phyloP scores from a whole-genome alignment of 495 filamentous ascomycete species.

The Bryoglossum gracile region DNA sequence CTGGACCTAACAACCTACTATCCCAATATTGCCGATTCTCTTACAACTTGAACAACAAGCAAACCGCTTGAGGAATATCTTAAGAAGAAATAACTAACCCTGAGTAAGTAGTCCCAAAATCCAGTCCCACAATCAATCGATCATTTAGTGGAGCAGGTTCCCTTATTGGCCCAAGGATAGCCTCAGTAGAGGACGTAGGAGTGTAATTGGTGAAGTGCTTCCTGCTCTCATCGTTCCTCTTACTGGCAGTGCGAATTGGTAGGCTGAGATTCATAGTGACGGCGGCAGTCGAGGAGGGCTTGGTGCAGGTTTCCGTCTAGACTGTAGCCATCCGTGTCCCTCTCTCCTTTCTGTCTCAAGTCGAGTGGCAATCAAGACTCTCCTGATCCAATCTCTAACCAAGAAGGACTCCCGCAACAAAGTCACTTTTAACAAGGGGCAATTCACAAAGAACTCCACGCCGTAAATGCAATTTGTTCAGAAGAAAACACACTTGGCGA shows the following conservation, averaged over 20 bases:
- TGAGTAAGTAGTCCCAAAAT: slow-evolving; percentile 66
- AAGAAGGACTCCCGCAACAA: too few species aligned
- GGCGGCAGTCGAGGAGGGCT: neutral
- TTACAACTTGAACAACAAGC: neutral
- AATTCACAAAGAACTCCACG: too few species aligned
- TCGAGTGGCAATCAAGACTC: too few species aligned
- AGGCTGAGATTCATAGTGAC: slow-evolving; percentile 42
- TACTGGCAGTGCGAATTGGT: slow-evolving; percentile 35
- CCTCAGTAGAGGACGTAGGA: slow-evolving; percentile 43
- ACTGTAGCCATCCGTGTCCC: slow-evolving; percentile 12
- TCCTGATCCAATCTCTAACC: too few species aligned
- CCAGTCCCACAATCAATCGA: slow-evolving; percentile 56
- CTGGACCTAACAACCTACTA: too few species aligned
- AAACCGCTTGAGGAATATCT: too few species aligned
- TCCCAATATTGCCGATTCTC: neutral
- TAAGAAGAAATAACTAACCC: slow-evolving; percentile 49
- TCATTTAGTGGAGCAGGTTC: slow-evolving; percentile 41
- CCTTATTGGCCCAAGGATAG: slow-evolving; percentile 46
- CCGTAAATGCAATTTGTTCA: too few species aligned
- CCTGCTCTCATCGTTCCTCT: slow-evolving; percentile 47
- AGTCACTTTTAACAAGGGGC: too few species aligned
- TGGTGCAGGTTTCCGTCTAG: neutral
- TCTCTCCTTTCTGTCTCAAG: too few species aligned
- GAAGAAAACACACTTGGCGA: too few species aligned
- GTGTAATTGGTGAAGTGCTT: slow-evolving; percentile 43